These are phyloP conservation scores for Schizonepeta tenuifolia DNA, from an alignment of 257 asterid genomes.

Conservation along the genomic window DNA sequence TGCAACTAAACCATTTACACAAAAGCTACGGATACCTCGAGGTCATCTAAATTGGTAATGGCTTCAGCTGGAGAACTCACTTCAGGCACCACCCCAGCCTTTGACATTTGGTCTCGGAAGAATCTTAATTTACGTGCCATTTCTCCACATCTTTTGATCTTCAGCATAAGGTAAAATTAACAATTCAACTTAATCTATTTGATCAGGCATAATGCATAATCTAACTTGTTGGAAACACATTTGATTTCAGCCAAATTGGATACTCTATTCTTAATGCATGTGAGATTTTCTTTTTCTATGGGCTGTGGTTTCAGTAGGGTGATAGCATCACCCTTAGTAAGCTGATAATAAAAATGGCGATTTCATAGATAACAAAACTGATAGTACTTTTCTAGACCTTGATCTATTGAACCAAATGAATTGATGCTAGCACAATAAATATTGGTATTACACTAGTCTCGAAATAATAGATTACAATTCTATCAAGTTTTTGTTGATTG, in stretches of 20 bases:
- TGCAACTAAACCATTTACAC: conserved; percentile 12
- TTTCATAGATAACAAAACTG: not conserved
- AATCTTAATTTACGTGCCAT: conserved; percentile 96
- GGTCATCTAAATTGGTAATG: conserved; percentile 69
- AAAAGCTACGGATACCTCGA: conserved; percentile 66
- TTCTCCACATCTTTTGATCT: conserved; percentile 97
- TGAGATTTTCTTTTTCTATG: not conserved
- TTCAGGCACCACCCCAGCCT: conserved; percentile 77
- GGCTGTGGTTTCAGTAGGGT: not conserved
- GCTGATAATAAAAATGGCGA: not conserved
- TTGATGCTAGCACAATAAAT: not conserved
- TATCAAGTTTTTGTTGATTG: not conserved
- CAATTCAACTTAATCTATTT: conserved; percentile 23
- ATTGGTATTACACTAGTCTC: not conserved
- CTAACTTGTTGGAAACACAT: conserved; percentile 8
- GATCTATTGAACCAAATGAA: conserved; percentile 15
- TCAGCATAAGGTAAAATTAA: conserved; percentile 25
- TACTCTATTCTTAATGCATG: not conserved
- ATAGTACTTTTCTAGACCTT: conserved; percentile 16
- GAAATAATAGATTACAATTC: conserved; percentile 12
- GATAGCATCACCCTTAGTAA: conserved; percentile 16
- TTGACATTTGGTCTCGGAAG: conserved; percentile 86
- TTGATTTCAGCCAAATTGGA: conserved; percentile 9
- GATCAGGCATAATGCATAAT: conserved; percentile 25
- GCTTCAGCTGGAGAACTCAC: conserved; percentile 43